Base-by-base conservation (phyloP, 176 grass and related monocot species). In the Aegilops tauschii region DNA sequence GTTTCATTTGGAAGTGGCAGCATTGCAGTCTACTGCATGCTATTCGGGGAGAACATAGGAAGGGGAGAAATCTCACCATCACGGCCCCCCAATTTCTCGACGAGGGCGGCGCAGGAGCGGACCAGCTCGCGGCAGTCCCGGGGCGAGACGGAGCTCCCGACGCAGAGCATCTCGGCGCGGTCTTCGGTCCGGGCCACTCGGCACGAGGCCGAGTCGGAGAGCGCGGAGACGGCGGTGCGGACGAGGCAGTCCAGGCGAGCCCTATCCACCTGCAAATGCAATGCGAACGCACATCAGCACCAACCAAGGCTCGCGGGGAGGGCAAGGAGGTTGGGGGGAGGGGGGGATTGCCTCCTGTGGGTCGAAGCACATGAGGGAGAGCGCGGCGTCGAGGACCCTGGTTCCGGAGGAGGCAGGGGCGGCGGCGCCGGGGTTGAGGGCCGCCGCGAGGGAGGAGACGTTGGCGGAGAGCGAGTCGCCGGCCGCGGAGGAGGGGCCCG, bases 321-420 rank as follows among this genome's bases (percentile, higher is more conserved):
- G 42, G 42, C 3, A 12, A 12, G 42, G 42, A 44, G 42, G 4
- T 12, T 12, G 42, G 10, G 10, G 42, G 10, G 42, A 3, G 36
- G 20, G 14, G 20, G 8, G 47, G 21, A 1, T 30, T 80, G 54
- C 96, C 88, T 92, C 83, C 11, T 83, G 42, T 8, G 83, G 81
- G 70, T 89, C 88, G 81, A 95, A 94, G 88, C 93, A 98, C 92
- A 94, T 98, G 61, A 95, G 92, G 40, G 93, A 95, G 63, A 98
- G 96, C 76, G 92, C 84, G 23, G 88, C 28, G 86, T 98, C 88
- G 74, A 94, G 87, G 89, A 98, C 92, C 47, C 88, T 79, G 84
- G 89, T 76, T 32, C 84, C 75, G 78, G 92, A 69, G 30, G 61
- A 8, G 14, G 65, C 6, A 8, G 65, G 3, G 40, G 34, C 30